These are phyloP conservation scores for Clavulina sp. DNA, from an alignment of 768 basidiomycete genomes.

Conservation along the genomic window DNA sequence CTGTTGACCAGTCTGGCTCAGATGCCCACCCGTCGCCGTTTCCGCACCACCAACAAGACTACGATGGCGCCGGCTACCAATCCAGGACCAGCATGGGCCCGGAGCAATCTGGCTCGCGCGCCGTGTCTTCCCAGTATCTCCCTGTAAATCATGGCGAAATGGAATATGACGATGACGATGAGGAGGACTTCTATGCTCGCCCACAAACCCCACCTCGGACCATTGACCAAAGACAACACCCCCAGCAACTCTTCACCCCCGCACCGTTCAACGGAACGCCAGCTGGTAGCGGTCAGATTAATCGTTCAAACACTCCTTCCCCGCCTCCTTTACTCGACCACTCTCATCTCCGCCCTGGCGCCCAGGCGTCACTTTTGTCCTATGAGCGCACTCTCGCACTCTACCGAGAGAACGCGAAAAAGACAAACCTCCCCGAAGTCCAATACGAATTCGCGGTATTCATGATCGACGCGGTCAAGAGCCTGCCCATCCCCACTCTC, in stretches of 20 bases:
- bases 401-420: slow-evolving; percentile 95
- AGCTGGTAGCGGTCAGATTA: background rate
- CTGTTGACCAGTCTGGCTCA: too few relatives aligned
- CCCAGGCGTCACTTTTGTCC: slow-evolving; percentile 80
- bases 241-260: background rate
- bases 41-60: too few relatives aligned
- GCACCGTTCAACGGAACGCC: background rate
- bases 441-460: slow-evolving; percentile 98
- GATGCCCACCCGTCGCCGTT: too few relatives aligned
- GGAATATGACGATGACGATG: background rate
- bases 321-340: slow-evolving; percentile 46
- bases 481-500: slow-evolving; percentile 53
- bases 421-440: slow-evolving; percentile 92
- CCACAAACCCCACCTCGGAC: background rate
- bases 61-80: too few relatives aligned
- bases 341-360: slow-evolving; percentile 84
- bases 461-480: slow-evolving; percentile 95
- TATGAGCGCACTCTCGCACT: slow-evolving; percentile 93
- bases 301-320: slow-evolving; percentile 3
- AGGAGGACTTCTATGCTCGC: background rate
- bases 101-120: too few relatives aligned
- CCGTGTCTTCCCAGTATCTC: too few relatives aligned
- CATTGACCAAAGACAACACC: background rate
- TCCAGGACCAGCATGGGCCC: too few relatives aligned
- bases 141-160: too few relatives aligned